Percentiles rank a stretch among this genome's conserved stretches.
These are phyloP conservation scores for Sicyos edulis DNA, from an alignment of 306 rosid species.

Conservation along the genomic window DNA sequence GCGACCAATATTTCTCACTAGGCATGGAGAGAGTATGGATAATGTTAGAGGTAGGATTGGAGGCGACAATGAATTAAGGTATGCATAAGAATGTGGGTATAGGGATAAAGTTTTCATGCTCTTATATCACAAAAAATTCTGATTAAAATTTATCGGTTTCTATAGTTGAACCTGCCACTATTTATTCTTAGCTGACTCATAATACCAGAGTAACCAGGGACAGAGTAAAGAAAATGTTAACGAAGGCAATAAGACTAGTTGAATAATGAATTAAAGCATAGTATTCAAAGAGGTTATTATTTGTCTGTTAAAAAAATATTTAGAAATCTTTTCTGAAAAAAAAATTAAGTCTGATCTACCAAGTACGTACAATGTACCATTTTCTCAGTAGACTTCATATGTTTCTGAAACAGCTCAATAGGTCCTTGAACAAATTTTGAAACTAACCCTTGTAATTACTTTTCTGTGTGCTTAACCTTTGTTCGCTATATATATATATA, in stretches of 20 bases:
- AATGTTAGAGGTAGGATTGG: constrained; percentile 95
- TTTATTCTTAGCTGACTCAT: neutral
- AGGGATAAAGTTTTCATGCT: constrained; percentile 1
- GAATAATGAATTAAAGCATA: neutral
- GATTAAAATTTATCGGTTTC: neutral
- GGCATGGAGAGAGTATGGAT: constrained; percentile 97
- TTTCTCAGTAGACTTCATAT: too few relatives aligned
- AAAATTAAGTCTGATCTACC: too few relatives aligned
- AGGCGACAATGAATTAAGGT: constrained; percentile 86
- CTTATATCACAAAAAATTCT: constrained; percentile 1
- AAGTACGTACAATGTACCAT: too few relatives aligned
- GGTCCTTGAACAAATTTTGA: too few relatives aligned
- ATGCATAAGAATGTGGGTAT: constrained; percentile 6
- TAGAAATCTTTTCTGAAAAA: neutral
- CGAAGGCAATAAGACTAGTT: neutral
- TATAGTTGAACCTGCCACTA: neutral
- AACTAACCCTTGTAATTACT: too few relatives aligned
- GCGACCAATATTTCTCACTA: constrained; percentile 92
- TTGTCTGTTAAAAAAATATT: neutral
- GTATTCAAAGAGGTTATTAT: neutral
- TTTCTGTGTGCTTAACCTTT: too few relatives aligned
- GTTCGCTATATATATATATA: too few relatives aligned
- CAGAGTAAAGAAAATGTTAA: neutral
- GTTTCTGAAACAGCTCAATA: too few relatives aligned
- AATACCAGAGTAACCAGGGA: neutral